These are phyloP conservation scores for Hansenula lynferdii DNA, from an alignment of 1,139 yeast species.

Conservation along the genomic window DNA sequence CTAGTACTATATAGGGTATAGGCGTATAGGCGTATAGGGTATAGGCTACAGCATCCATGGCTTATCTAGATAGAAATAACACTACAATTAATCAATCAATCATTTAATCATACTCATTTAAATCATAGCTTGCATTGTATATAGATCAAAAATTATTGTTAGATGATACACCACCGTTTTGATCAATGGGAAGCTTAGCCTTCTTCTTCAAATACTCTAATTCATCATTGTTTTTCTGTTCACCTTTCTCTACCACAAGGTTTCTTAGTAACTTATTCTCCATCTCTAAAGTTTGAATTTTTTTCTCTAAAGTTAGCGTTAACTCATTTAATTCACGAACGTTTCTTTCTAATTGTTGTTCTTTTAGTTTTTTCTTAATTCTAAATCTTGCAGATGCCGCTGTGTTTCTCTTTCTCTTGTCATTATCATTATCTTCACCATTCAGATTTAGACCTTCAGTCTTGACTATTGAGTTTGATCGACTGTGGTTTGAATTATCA, in stretches of 20 bases:
- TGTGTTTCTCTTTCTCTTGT: slow-evolving; percentile 54
- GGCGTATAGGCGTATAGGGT: too few species aligned
- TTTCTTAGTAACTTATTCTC: slow-evolving; percentile 49
- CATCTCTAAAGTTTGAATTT: slow-evolving; percentile 47
- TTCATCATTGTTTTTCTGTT: slow-evolving; percentile 28
- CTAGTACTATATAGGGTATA: too few species aligned
- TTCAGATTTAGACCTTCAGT: too few species aligned
- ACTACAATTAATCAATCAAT: too few species aligned
- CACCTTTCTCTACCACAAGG: slow-evolving; percentile 46
- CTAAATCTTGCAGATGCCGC: slow-evolving; percentile 66
- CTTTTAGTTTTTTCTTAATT: slow-evolving; percentile 56
- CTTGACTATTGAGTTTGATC: slow-evolving; percentile 2
- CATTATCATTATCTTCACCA: slow-evolving; percentile 26
- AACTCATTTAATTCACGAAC: slow-evolving; percentile 37
- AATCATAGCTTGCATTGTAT: too few species aligned
- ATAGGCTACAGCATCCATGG: too few species aligned
- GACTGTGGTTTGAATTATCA: not conserved
- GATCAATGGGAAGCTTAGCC: slow-evolving; percentile 12
- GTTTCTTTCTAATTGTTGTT: slow-evolving; percentile 51
- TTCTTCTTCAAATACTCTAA: slow-evolving; percentile 19
- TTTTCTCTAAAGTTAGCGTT: slow-evolving; percentile 39
- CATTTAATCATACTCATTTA: too few species aligned
- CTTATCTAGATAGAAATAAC: too few species aligned
- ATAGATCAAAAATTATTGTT: too few species aligned
- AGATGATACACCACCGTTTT: not conserved